phyloP scores from a whole-genome alignment of 2,329 filamentous ascomycete genomes.

The Hypoxylon sp. region DNA sequence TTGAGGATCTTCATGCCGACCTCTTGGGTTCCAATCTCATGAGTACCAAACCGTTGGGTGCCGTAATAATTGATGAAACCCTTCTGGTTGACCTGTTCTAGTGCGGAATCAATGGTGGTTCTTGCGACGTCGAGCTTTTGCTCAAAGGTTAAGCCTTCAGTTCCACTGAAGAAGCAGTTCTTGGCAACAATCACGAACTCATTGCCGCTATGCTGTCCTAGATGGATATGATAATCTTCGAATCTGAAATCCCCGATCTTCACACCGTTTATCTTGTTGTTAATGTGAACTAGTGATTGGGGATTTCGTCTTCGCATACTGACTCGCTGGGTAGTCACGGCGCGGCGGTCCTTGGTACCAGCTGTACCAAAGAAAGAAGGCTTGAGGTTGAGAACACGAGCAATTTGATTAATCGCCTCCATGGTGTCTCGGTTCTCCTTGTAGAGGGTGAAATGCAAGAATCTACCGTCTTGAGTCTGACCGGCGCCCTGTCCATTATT shows the following conservation, averaged over 20 bases:
- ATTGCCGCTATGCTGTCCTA: slow-evolving; percentile 90
- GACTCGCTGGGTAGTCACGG: slow-evolving; percentile 86
- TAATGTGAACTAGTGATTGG: slow-evolving; percentile 75
- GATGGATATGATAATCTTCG: slow-evolving; percentile 76
- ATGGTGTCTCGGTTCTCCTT: slow-evolving; percentile 98
- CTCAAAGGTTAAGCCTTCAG: slow-evolving; percentile 63
- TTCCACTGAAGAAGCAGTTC: slow-evolving; percentile 77
- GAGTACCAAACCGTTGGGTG: slow-evolving; percentile 95
- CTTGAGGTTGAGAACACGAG: slow-evolving; percentile 80
- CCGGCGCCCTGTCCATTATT: slow-evolving; percentile 47
- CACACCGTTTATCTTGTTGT: slow-evolving; percentile 73
- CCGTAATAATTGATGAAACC: slow-evolving; percentile 99
- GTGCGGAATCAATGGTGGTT: slow-evolving; percentile 68
- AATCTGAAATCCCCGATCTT: slow-evolving; percentile 87
- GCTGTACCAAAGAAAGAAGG: slow-evolving; percentile 81
- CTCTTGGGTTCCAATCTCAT: slow-evolving; percentile 85
- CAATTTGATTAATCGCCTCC: slow-evolving; percentile 85
- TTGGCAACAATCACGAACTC: slow-evolving; percentile 94
- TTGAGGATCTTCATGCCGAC: slow-evolving; percentile 88
- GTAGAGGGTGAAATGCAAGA: slow-evolving; percentile 91
- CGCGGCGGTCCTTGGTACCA: slow-evolving; percentile 91
- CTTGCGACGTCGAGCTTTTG: slow-evolving; percentile 61
- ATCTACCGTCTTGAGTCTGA: slow-evolving; percentile 72
- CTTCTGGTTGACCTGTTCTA: slow-evolving; percentile 76
- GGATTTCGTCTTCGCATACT: slow-evolving; percentile 70